Base-by-base conservation (phyloP, 176 grass and related monocot genomes). In the Aechmea fasciata region DNA sequence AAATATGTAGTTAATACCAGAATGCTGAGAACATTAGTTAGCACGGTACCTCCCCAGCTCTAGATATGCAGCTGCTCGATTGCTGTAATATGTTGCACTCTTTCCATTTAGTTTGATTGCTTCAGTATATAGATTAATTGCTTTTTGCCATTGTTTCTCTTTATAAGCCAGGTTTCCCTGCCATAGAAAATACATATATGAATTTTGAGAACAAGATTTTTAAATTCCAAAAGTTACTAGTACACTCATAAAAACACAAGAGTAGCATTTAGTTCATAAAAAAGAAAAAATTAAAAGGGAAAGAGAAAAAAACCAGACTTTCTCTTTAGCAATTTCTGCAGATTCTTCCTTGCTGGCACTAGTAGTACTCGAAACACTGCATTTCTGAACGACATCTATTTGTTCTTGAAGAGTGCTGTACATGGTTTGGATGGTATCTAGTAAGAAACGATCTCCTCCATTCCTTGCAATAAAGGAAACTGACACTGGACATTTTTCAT, bases 131-230 rank as follows among this genome's bases (percentile, higher is more conserved):
- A 86, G 82, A 86, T 51, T 83, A 71, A 85, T 75, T 19, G 95
- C 87, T 71, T 90, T 99, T 53, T 88, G 95, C 89, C 89, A 99
- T 68, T 94, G 87, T 57, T 88, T 99, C 66, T 94, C 95, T 82
- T 92, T 99, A 78, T 77, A 99, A 77, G 95, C 84, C 79, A 66
- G 67, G 61, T 99, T 99, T 65, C 90, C 95, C 95, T 99, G 83
- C 48, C 55, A 62, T 71, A 24, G 65, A 75, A 41, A 41, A 41
- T 41, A 41, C 33, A 41, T 7, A 41, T 41, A 41, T 41, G 33
- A 41, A 41, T 41, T 41, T 41, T 41, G 33, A 41, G 33, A 41
- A 41, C 33, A 7, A 41, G 33, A 41, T 41, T 41, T 41, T 41
- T 41, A 41, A 41, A 41, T 41, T 41, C 4, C 33, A 6, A 41